A percentile compares a stretch with the other conserved stretches of the same genome.
phyloP scores from a whole-genome alignment of 208 protist species.

The Trypanosoma theileri region DNA sequence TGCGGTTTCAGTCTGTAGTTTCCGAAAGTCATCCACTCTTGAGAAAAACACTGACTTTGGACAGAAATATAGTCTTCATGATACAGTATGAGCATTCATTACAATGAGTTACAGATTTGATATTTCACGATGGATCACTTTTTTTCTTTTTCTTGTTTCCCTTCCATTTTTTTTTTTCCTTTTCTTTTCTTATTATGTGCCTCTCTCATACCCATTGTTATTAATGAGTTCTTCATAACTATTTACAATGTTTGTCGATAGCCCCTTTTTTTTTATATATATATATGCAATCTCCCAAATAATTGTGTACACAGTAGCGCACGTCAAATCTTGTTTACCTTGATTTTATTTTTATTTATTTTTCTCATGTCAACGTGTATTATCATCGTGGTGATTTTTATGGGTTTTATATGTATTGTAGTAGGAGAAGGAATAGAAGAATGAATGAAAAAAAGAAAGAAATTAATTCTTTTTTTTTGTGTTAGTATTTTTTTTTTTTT shows the following conservation, averaged over 20 bases:
- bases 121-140: not conserved
- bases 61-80: not conserved
- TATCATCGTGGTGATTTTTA: too few relatives aligned
- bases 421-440: not conserved
- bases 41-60: not conserved
- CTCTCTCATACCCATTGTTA: not conserved
- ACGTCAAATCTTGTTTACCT: too few relatives aligned
- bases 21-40: constrained; percentile 22
- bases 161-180: constrained; percentile 12
- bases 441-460: constrained; percentile 21
- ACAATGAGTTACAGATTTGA: too few relatives aligned
- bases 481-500: not conserved
- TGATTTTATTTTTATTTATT: too few relatives aligned
- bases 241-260: too few relatives aligned
- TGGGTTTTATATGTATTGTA: too few relatives aligned
- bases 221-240: too few relatives aligned
- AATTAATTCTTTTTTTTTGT: not conserved
- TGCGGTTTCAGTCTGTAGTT: constrained; percentile 48
- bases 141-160: constrained; percentile 16
- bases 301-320: too few relatives aligned
- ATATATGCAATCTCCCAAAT: too few relatives aligned
- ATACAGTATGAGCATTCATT: not conserved
- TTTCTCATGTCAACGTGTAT: too few relatives aligned
- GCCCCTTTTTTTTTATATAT: too few relatives aligned
- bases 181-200: constrained; percentile 14